phyloP scores from a whole-genome alignment of 352 stramenopile genomes.

The Phytophthora meadii region DNA sequence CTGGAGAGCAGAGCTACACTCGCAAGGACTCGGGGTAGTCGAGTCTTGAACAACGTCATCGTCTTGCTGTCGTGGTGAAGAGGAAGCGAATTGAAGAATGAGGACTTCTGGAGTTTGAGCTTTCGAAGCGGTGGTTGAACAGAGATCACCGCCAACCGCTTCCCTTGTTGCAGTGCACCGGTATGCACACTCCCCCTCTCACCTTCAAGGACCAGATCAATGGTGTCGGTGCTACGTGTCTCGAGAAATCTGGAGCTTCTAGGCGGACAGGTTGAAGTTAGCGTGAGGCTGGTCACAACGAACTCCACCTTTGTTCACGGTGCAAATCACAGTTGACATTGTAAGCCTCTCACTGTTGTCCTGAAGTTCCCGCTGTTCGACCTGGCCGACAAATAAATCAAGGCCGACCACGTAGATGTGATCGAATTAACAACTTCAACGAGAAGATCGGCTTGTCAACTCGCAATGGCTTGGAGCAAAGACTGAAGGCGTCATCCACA shows the following conservation, averaged over 20 bases:
- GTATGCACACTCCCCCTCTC: neutral
- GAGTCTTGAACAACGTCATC: constrained; percentile 25
- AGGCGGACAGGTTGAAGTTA: constrained; percentile 13
- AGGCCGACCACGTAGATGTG: constrained; percentile 14
- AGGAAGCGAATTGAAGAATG: constrained; percentile 30
- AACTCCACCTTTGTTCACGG: constrained; percentile 14
- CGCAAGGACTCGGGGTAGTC: constrained; percentile 10
- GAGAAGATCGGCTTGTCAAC: constrained; percentile 11
- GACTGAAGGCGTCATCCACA: constrained; percentile 9
- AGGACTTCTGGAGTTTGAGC: neutral
- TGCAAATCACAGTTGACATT: constrained; percentile 10
- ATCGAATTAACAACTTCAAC: constrained; percentile 28
- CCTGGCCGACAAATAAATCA: constrained; percentile 20
- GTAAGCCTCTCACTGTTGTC: constrained; percentile 7
- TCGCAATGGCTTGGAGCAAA: neutral
- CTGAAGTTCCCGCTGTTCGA: constrained; percentile 16
- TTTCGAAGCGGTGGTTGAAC: neutral
- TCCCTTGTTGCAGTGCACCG: neutral
- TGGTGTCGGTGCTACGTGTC: neutral
- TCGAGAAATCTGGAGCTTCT: neutral
- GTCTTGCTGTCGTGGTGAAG: constrained; percentile 12
- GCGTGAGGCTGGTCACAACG: constrained; percentile 3
- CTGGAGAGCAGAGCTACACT: constrained; percentile 18
- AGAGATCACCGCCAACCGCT: neutral
- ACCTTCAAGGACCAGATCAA: constrained; percentile 7